Percentiles rank a stretch among this genome's conserved stretches.
Conservation (phyloP, 768 basidiomycete species). For the Tricholoma hemisulphureum region DNA sequence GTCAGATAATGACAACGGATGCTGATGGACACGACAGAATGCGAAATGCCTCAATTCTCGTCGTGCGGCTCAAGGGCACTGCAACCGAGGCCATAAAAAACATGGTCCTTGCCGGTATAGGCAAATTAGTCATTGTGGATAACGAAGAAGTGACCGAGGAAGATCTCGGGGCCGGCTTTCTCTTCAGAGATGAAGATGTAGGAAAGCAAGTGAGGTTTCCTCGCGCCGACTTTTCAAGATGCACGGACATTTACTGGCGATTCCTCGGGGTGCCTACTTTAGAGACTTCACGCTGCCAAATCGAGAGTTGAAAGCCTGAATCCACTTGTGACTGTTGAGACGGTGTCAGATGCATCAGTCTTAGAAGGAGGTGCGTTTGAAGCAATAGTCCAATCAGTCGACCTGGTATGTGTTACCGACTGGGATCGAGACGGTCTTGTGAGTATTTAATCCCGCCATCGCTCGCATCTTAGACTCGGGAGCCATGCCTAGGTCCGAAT, state of each 20-base stretch:
- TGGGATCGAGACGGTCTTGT: constrained; percentile 69
- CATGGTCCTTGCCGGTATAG: constrained; percentile 94
- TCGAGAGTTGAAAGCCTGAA: constrained; percentile 86
- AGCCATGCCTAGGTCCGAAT: constrained; percentile 58
- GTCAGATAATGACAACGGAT: constrained; percentile 1
- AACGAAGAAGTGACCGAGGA: constrained; percentile 69
- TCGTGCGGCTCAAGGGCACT: constrained; percentile 74
- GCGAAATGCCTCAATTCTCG: constrained; percentile 88
- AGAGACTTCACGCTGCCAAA: constrained; percentile 88
- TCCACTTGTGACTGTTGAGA: constrained; percentile 83
- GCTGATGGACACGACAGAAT: constrained; percentile 56
- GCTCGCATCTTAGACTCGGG: constrained; percentile 7
- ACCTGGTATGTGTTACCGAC: constrained; percentile 89
- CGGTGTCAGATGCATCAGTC: constrained; percentile 49
- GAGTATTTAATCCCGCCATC: constrained; percentile 31
- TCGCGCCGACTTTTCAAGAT: constrained; percentile 11
- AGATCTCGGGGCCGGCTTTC: constrained; percentile 90
- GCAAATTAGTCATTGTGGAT: constrained; percentile 84
- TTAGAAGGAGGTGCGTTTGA: constrained; percentile 55
- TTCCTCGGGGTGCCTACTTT: constrained; percentile 33
- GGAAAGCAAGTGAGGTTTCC: constrained; percentile 70
- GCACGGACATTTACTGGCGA: constrained; percentile 39
- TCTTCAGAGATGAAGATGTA: constrained; percentile 91
- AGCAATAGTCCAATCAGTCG: constrained; percentile 60
- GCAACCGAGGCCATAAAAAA: constrained; percentile 97